Percentiles rank a stretch among this genome's conserved stretches.
Conservation (phyloP, 1,284 basidiomycete species). For the Naganishia cerealis region DNA sequence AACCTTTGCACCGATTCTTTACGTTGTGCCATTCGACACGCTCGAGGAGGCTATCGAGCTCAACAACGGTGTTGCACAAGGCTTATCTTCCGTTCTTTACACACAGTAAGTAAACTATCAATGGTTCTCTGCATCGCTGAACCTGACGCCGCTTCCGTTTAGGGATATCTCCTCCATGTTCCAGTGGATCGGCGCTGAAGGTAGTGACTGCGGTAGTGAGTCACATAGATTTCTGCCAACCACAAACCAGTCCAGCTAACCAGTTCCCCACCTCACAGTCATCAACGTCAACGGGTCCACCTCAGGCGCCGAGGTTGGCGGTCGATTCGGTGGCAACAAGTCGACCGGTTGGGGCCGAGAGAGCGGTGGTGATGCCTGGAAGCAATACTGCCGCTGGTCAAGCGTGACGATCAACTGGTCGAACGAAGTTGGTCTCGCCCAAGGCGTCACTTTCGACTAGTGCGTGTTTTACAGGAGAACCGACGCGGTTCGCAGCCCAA, state of each 20-base stretch:
- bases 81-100: constrained; percentile 86
- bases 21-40: constrained; percentile 83
- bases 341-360: constrained; percentile 82
- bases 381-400: constrained; percentile 63
- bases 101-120: constrained; percentile 55
- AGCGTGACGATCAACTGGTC: constrained; percentile 92
- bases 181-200: constrained; percentile 84
- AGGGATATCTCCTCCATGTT: constrained; percentile 76
- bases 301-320: constrained; percentile 88
- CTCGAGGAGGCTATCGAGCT: constrained; percentile 85
- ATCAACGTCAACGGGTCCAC: constrained; percentile 83
- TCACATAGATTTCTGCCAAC: constrained; percentile 24
- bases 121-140: background rate
- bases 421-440: constrained; percentile 79
- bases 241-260: background rate
- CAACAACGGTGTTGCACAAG: constrained; percentile 90
- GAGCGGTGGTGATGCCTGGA: constrained; percentile 94
- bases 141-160: background rate
- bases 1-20: constrained; percentile 78
- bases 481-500: background rate
- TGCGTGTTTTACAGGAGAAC: background rate
- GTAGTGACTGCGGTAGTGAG: constrained; percentile 84
- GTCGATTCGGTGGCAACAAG: constrained; percentile 92
- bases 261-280: constrained; percentile 23
- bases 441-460: constrained; percentile 77